Evolutionary conservation across 2,329 filamentous ascomycete species (phyloP), one percentile per base, ranked within the genome.

Genomic region (Macrophomina pseudophaseolina): DNA sequence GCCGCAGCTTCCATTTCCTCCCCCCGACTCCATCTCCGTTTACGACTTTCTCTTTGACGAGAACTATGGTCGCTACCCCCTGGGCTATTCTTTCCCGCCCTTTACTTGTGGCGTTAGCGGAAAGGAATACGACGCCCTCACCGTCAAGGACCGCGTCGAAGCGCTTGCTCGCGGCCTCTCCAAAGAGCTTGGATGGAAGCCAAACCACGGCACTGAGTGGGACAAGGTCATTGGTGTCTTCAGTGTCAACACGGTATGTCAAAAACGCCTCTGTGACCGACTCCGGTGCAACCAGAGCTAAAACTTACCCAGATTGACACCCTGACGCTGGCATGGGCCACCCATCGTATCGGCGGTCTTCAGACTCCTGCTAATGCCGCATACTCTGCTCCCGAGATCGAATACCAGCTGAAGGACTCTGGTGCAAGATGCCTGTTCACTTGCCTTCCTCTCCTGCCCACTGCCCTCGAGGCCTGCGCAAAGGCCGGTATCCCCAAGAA

Each of bases 181-280:
- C 48, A 88, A 91, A 74, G 87, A 91, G 69, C 84, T 95, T 67
- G 88, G 87, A 51, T 93, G 91, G 85, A 77, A 84, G 53, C 87
- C 90, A 7, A 89, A 91, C 70, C 77, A 87, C 66, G 91, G 90
- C 12, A 87, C 87, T 0, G 91, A 94, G 75, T 95, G 90, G 90
- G 91, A 95, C 73, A 93, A 93, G 76, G 90, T 94, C 30, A 82
- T 92, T 56, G 90, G 84, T 4, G 81, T 94, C 33, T 96, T 92
- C 79, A 89, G 90, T n/a, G 79, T 93, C 67, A 96, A 96, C 75
- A 92, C 91, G 35, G 90, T 92, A 40, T 38, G 52, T 14, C 23
- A 32, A 16, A 23, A 4, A 5, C 1, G 5, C 9, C 9, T 4
- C 40, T 4, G 16, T 1, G 35, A 7, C 35, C 35, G 11, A 38